Base-by-base conservation (phyloP, 2,329 filamentous ascomycete species). In the Pseudocercospora vitis region DNA sequence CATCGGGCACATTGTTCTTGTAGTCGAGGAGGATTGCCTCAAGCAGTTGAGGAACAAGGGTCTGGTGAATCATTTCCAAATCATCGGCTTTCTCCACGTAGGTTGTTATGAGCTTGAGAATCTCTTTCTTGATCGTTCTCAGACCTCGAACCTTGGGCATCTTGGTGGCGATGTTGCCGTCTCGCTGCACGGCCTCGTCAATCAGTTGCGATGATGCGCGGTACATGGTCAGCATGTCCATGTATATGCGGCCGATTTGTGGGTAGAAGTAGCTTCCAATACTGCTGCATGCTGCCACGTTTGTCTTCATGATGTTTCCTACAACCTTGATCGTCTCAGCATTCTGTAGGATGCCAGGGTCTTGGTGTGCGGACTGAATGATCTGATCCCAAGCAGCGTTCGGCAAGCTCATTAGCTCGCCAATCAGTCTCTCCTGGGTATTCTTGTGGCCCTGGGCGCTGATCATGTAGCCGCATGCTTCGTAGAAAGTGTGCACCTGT, bases 301-400 rank as follows among this genome's bases (percentile, higher is more conserved):
- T 99, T 0, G 94, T 99, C 82, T 99, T 99, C 94, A 99, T 99
- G 70, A 99, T 96, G 74, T 99, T 99, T 62, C 94, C 94, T 59
- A 99, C 91, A 63, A 99, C 86, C 78, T 99, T 99, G 77, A 99
- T 97, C 0, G 91, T 95, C 64, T 99, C 91, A 8, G 86, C 79
- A 67, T 97, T 91, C 71, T 97, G 90, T 9, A 99, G 80, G 62
- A 94, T 91, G 18, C 85, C 81, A 0, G 94, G 90, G 69, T 96
- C 86, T 57, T 87, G 81, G 50, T 89, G 94, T 19, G 94, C 94
- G 68, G 88, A 83, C 63, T 84, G 83, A 69, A 99, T 99, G 66
- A 99, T 96, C 66, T 87, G 84, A 69, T 96, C 91, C 94, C 94
- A 99, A 16, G 94, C 95, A 31, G 84, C 80, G 68, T 99, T 99